phyloP scores from a whole-genome alignment of 2,329 filamentous ascomycete species.

The Fusarium tjaetaba region DNA sequence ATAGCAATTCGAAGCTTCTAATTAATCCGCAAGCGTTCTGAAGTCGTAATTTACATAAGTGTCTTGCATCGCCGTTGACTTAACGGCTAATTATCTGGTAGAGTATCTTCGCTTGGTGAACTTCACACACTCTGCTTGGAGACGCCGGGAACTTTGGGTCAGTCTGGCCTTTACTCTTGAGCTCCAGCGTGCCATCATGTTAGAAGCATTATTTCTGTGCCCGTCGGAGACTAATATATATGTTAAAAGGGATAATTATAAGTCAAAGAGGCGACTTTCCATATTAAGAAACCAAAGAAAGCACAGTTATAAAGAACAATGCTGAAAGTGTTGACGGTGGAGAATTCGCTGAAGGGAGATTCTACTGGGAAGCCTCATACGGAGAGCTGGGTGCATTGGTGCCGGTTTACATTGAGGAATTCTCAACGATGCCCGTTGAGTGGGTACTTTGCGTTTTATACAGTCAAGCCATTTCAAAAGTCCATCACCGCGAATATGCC shows the following conservation, averaged over 20 bases:
- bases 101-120: background rate
- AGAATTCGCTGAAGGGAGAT: accelerated
- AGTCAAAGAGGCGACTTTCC: no score
- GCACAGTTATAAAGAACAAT: accelerated
- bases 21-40: no score
- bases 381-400: background rate
- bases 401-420: accelerated
- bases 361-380: accelerated
- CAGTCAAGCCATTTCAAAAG: background rate
- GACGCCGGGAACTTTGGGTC: background rate
- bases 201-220: background rate
- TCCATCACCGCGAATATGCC: background rate
- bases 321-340: accelerated
- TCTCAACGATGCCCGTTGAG: background rate
- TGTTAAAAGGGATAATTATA: no score
- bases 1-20: background rate
- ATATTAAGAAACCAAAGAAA: no score
- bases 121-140: accelerated
- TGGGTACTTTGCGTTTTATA: background rate
- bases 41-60: background rate
- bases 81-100: background rate
- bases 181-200: accelerated
- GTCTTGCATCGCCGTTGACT: background rate
- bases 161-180: accelerated
- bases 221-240: no score